Conservation (phyloP, 768 basidiomycete genomes). For the Phaffia tasmanica region DNA sequence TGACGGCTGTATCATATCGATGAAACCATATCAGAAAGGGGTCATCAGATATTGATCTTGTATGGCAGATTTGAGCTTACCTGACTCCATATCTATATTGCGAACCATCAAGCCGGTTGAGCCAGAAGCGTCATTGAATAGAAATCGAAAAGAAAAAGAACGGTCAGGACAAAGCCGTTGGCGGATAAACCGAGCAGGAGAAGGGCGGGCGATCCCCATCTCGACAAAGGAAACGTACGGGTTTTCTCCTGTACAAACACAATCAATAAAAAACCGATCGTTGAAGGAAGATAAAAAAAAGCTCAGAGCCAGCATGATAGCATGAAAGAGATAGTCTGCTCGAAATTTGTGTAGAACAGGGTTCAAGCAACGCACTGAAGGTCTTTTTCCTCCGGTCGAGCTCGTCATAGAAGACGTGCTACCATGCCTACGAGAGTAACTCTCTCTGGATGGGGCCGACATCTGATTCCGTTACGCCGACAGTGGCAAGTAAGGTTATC, state of each 20-base stretch:
- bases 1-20: slow-evolving; percentile 48
- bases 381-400: not conserved
- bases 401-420: slow-evolving; percentile 12
- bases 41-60: not conserved
- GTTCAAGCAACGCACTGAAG: not conserved
- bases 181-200: not conserved
- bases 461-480: not conserved
- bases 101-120: too few species aligned
- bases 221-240: not conserved
- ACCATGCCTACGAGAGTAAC: not conserved
- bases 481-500: not conserved
- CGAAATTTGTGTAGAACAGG: not conserved
- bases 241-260: slow-evolving; percentile 6
- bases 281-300: not conserved
- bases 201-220: not conserved
- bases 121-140: not conserved
- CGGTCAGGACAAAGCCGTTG: not conserved
- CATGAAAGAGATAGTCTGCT: not conserved
- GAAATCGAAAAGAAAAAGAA: slow-evolving; percentile 3
- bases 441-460: slow-evolving; percentile 5
- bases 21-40: not conserved
- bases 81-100: slow-evolving; percentile 50
- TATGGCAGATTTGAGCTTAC: not conserved
- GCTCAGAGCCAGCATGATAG: too few species aligned
- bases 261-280: not conserved